A percentile compares a stretch with the other conserved stretches of the same genome.
Conservation (phyloP, 2,329 filamentous ascomycete genomes). For the Periglandula ipomoeae region DNA sequence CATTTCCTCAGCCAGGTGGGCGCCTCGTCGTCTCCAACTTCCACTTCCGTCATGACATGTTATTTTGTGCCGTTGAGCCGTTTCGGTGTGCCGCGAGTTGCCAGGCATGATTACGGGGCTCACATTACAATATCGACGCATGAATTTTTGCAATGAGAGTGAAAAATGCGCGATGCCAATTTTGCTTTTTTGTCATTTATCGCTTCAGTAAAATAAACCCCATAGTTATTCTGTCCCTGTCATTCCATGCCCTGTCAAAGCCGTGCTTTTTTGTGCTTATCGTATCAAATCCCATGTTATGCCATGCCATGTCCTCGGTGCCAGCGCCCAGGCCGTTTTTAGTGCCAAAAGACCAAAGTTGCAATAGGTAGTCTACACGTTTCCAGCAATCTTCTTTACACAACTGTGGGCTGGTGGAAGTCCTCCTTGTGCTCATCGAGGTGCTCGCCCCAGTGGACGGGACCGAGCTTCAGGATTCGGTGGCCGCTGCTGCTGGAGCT, state of each 20-base stretch:
- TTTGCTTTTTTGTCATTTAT: no score
- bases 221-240: background rate
- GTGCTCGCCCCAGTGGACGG: slow-evolving; percentile 56
- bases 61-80: background rate
- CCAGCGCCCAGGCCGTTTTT: slow-evolving; percentile 1
- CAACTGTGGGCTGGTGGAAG: slow-evolving; percentile 37
- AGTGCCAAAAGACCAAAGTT: background rate
- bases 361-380: no score
- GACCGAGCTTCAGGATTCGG: slow-evolving; percentile 54
- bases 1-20: no score
- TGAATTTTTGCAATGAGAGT: no score
- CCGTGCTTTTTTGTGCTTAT: background rate
- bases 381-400: background rate
- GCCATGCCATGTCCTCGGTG: background rate
- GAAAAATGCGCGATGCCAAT: no score
- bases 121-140: no score
- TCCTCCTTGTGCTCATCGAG: slow-evolving; percentile 47
- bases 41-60: background rate
- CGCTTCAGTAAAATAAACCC: no score
- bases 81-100: background rate
- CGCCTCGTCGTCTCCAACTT: background rate
- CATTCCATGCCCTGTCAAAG: background rate
- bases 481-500: slow-evolving; percentile 33
- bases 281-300: no score
- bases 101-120: background rate